Percentiles rank a stretch among this genome's conserved stretches.
Evolutionary conservation across 2,329 filamentous ascomycete species (phyloP).

Genomic region (Aaosphaeria pasadenensis): DNA sequence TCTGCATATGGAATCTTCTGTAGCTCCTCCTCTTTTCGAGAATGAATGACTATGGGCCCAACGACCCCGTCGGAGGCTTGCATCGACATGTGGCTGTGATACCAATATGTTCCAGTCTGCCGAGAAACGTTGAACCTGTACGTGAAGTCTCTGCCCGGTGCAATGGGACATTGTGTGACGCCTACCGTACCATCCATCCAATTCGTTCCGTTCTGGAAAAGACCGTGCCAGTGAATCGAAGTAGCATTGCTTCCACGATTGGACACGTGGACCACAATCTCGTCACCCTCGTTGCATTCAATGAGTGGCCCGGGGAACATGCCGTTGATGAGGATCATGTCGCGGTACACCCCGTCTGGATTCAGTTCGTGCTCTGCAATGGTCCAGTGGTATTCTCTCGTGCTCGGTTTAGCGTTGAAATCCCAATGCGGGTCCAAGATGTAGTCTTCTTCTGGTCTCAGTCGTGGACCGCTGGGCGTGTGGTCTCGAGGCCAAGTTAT

Average conservation of each 20-base stretch:
- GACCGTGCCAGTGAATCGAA: conserved; percentile 61
- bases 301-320: conserved; percentile 41
- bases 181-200: conserved; percentile 56
- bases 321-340: conserved; percentile 42
- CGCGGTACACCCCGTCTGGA: conserved; percentile 51
- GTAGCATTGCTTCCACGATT: conserved; percentile 55
- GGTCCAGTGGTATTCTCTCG: conserved; percentile 60
- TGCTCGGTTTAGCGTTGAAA: conserved; percentile 46
- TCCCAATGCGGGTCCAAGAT: conserved; percentile 58
- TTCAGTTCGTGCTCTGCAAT: conserved; percentile 58
- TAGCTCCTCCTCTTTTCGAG: conserved; percentile 41
- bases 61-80: conserved; percentile 43
- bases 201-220: conserved; percentile 49
- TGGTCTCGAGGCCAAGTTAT: too few species aligned
- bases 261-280: conserved; percentile 62
- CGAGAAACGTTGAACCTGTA: conserved; percentile 35
- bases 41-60: conserved; percentile 37
- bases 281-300: conserved; percentile 59
- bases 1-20: conserved; percentile 43
- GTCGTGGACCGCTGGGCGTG: conserved; percentile 3
- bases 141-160: conserved; percentile 42
- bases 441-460: conserved; percentile 38
- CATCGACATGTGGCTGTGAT: conserved; percentile 37
- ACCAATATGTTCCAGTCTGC: conserved; percentile 32
- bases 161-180: conserved; percentile 54